A percentile compares a stretch with the other conserved stretches of the same genome.
phyloP scores from a whole-genome alignment of 345 rosid species.

The Bruguiera sexangula region DNA sequence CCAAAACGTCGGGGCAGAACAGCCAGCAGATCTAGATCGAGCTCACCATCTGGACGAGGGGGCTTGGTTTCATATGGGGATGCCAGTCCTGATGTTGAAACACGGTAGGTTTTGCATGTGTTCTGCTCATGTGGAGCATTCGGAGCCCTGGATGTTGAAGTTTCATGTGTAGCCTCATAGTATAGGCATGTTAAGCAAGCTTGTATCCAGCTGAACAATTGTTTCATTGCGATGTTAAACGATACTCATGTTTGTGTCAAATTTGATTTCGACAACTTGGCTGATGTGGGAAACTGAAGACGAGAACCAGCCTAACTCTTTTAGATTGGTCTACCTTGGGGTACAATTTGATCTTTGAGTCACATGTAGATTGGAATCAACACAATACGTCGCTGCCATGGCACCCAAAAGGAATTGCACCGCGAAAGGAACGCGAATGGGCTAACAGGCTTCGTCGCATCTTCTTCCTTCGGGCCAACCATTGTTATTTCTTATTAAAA shows the following conservation, averaged over 20 bases:
- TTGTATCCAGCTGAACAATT: background rate
- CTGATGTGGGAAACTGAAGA: background rate
- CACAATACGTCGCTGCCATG: constrained; percentile 64
- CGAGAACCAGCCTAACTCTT: background rate
- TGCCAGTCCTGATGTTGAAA: constrained; percentile 39
- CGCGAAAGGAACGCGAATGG: constrained; percentile 45
- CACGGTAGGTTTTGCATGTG: constrained; percentile 4
- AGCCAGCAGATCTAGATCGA: constrained; percentile 48
- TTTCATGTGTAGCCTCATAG: background rate
- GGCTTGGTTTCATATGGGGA: constrained; percentile 88
- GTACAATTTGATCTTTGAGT: constrained; percentile 75
- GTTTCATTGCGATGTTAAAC: background rate
- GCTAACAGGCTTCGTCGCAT: constrained; percentile 61
- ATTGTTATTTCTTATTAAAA: no score
- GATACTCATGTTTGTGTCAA: no score
- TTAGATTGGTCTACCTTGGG: constrained; percentile 72
- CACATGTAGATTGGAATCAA: constrained; percentile 86
- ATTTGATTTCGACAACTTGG: background rate
- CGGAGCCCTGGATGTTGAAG: background rate
- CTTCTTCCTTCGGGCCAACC: constrained; percentile 85
- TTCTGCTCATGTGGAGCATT: background rate
- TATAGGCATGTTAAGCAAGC: background rate
- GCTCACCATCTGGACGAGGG: constrained; percentile 60
- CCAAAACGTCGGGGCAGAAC: constrained; percentile 25
- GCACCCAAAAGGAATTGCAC: constrained; percentile 64